phyloP scores from a whole-genome alignment of 108 stramenopile species.

The Epipyxis sp. region DNA sequence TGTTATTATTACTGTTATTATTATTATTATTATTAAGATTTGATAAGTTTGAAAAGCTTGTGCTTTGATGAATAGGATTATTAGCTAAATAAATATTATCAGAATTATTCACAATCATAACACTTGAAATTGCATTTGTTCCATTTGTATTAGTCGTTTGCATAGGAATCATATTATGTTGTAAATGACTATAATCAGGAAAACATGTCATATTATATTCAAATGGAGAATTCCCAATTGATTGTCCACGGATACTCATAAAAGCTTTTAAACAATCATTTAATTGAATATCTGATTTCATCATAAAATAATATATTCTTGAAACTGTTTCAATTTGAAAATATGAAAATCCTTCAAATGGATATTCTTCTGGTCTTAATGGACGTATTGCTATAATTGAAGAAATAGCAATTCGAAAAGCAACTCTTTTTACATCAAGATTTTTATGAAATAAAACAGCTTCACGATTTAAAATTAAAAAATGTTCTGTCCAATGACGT shows the following conservation, averaged over 20 bases:
- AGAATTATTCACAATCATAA: no score
- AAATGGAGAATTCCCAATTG: no score
- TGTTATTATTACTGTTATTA: no score
- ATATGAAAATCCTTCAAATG: not conserved
- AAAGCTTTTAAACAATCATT: slow-evolving; percentile 36
- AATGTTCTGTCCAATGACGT: slow-evolving; percentile 7
- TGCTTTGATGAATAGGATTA: no score
- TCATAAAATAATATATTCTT: not conserved
- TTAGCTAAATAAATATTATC: no score
- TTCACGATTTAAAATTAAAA: not conserved
- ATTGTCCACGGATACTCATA: slow-evolving; percentile 54
- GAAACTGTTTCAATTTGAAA: slow-evolving; percentile 29
- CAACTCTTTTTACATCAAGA: not conserved
- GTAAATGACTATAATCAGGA: no score
- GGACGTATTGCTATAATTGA: not conserved
- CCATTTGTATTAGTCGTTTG: no score
- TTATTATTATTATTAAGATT: no score
- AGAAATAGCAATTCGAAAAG: not conserved
- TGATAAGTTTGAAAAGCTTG: no score
- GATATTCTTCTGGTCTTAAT: not conserved
- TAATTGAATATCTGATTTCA: not conserved
- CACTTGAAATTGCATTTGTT: no score
- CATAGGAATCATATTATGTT: no score
- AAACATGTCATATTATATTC: no score
- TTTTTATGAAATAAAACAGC: not conserved